Evolutionary conservation across 2,329 filamentous ascomycete genomes (phyloP).

Genomic region (Calonectria pseudoturangicola): DNA sequence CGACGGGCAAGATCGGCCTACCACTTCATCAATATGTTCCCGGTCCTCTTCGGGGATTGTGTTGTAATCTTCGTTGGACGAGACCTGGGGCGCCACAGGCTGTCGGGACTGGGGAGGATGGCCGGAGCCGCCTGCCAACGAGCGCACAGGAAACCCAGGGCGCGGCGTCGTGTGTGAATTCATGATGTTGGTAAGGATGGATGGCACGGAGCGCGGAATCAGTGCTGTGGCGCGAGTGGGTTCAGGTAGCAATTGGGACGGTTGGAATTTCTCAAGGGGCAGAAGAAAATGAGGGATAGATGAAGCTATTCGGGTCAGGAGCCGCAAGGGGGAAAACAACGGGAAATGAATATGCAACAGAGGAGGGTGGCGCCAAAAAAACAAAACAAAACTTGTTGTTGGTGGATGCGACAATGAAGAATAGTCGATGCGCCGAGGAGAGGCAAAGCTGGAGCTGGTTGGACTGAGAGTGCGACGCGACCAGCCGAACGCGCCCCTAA

Average conservation of each 20-base stretch:
- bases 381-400: conserved; percentile 28
- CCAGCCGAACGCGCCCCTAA: conserved; percentile 41
- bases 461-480: conserved; percentile 52
- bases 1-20: conserved; percentile 66
- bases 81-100: conserved; percentile 59
- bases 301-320: conserved; percentile 41
- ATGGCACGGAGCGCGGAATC: conserved; percentile 40
- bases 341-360: conserved; percentile 29
- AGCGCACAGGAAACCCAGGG: conserved; percentile 59
- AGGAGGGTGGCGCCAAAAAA: conserved; percentile 49
- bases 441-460: conserved; percentile 36
- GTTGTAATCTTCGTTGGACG: conserved; percentile 62
- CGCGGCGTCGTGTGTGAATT: conserved; percentile 63
- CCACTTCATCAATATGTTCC: conserved; percentile 95
- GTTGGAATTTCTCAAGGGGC: conserved; percentile 18
- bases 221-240: conserved; percentile 32
- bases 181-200: conserved; percentile 51
- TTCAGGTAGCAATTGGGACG: conserved; percentile 40
- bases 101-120: conserved; percentile 59
- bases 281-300: conserved; percentile 30
- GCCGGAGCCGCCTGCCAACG: conserved; percentile 56
- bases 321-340: conserved; percentile 33
- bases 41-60: conserved; percentile 88
- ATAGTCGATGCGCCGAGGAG: conserved; percentile 5
- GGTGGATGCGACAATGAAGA: conserved; percentile 41